phyloP scores from a whole-genome alignment of 495 filamentous ascomycete species.

The Penicillium parvum region DNA sequence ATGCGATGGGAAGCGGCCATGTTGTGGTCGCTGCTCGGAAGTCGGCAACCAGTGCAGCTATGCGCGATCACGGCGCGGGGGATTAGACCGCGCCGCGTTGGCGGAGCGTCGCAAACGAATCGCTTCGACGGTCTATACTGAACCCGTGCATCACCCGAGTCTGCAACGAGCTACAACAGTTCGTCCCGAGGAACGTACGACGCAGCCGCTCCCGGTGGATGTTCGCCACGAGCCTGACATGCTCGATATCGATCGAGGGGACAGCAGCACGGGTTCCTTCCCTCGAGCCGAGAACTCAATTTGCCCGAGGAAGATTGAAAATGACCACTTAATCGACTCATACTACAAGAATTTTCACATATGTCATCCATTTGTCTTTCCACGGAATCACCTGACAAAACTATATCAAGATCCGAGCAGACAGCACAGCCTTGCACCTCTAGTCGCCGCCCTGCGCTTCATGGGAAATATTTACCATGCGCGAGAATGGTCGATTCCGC shows the following conservation, averaged over 20 bases:
- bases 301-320: constrained; percentile 9
- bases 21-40: constrained; percentile 17
- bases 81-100: constrained; percentile 18
- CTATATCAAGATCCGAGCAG: constrained; percentile 18
- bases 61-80: constrained; percentile 18
- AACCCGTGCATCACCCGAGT: neutral
- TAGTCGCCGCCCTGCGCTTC: constrained; percentile 21
- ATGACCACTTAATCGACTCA: constrained; percentile 22
- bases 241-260: too few relatives aligned
- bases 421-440: constrained; percentile 13
- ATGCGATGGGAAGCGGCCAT: constrained; percentile 19
- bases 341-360: constrained; percentile 30
- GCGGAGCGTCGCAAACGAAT: constrained; percentile 21
- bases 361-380: constrained; percentile 25
- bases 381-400: constrained; percentile 12
- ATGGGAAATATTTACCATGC: constrained; percentile 24
- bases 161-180: neutral
- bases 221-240: too few relatives aligned
- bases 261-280: too few relatives aligned
- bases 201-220: too few relatives aligned
- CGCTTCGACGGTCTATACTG: constrained; percentile 4
- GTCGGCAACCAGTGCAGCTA: constrained; percentile 17
- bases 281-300: neutral
- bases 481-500: constrained; percentile 17
- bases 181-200: constrained; percentile 7